phyloP scores from a whole-genome alignment of 805 yeast species.

The Candida dajiaensis region DNA sequence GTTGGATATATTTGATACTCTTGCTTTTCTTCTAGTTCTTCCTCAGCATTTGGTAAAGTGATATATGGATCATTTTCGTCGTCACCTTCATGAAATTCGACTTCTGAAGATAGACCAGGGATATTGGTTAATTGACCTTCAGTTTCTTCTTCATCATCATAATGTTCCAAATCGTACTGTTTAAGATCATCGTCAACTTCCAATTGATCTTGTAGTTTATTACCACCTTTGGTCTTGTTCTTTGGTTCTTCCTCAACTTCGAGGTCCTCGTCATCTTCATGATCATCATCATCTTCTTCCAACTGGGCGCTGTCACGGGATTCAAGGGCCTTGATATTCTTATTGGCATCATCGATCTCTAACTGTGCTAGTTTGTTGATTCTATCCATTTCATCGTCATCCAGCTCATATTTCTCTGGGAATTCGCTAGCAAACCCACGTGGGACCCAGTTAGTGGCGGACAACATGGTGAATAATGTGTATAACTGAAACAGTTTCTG shows the following conservation, averaged over 20 bases:
- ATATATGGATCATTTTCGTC: constrained; percentile 40
- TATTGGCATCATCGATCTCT: constrained; percentile 71
- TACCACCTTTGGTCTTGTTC: constrained; percentile 7
- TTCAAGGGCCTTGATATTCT: constrained; percentile 49
- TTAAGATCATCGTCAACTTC: constrained; percentile 80
- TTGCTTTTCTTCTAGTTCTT: constrained; percentile 66
- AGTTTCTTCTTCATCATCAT: constrained; percentile 59
- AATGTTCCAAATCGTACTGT: constrained; percentile 81
- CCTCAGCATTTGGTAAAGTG: constrained; percentile 43
- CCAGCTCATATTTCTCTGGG: constrained; percentile 81
- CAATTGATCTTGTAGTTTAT: constrained; percentile 41
- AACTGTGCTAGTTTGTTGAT: constrained; percentile 80
- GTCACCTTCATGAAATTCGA: constrained; percentile 46
- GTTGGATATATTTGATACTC: constrained; percentile 85
- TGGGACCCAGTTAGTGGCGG: constrained; percentile 94
- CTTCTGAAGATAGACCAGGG: constrained; percentile 64
- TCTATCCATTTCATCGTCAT: constrained; percentile 90
- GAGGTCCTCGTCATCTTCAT: constrained; percentile 14
- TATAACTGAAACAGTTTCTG: not conserved
- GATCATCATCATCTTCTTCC: constrained; percentile 21
- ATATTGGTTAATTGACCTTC: constrained; percentile 64
- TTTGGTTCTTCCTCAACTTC: constrained; percentile 1
- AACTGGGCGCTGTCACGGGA: constrained; percentile 10
- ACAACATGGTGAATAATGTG: constrained; percentile 52
- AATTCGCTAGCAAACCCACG: constrained; percentile 91